Evolutionary conservation across 2,329 filamentous ascomycete species (phyloP).

Genomic region (Byssoonygena ceratinophila): DNA sequence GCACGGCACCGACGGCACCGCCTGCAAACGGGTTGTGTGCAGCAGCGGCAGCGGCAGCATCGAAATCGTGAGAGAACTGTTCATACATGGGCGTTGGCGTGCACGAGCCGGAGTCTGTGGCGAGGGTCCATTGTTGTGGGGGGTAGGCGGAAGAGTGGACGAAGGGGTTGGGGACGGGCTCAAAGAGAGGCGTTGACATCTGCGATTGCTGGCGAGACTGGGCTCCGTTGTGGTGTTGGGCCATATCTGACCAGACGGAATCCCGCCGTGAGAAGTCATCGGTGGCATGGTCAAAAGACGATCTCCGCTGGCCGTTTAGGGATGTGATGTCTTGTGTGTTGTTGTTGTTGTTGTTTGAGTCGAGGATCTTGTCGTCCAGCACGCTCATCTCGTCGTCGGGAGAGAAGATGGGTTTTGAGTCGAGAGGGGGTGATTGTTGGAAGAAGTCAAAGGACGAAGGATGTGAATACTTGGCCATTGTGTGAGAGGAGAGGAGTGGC

Average conservation of each 20-base stretch:
- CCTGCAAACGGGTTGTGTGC: conserved; percentile 31
- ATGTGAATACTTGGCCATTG: conserved; percentile 38
- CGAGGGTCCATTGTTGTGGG: conserved; percentile 50
- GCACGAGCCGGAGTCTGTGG: conserved; percentile 56
- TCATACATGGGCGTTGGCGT: conserved; percentile 65
- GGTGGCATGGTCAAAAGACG: conserved; percentile 38
- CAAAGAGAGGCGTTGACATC: conserved; percentile 40
- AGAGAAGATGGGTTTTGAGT: conserved; percentile 32
- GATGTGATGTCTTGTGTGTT: conserved; percentile 41
- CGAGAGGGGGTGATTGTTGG: conserved; percentile 35
- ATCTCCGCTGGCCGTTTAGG: conserved; percentile 34
- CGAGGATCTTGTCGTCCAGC: conserved; percentile 42
- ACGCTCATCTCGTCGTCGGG: conserved; percentile 46
- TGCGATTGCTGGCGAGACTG: conserved; percentile 35
- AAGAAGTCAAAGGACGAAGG: conserved; percentile 35
- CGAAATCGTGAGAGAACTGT: conserved; percentile 46
- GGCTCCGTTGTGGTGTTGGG: conserved; percentile 27
- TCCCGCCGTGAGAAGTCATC: conserved; percentile 45
- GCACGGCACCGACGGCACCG: conserved; percentile 34
- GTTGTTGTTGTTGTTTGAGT: no score
- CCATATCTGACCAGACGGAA: conserved; percentile 36
- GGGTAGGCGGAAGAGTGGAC: conserved; percentile 31
- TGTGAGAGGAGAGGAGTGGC: conserved; percentile 15
- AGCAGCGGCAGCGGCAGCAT: conserved; percentile 34
- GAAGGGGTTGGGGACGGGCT: conserved; percentile 36